A percentile compares a stretch with the other conserved stretches of the same genome.
These are phyloP conservation scores for Macroventuria anomochaeta DNA, from an alignment of 2,329 filamentous ascomycete species.

Conservation along the genomic window DNA sequence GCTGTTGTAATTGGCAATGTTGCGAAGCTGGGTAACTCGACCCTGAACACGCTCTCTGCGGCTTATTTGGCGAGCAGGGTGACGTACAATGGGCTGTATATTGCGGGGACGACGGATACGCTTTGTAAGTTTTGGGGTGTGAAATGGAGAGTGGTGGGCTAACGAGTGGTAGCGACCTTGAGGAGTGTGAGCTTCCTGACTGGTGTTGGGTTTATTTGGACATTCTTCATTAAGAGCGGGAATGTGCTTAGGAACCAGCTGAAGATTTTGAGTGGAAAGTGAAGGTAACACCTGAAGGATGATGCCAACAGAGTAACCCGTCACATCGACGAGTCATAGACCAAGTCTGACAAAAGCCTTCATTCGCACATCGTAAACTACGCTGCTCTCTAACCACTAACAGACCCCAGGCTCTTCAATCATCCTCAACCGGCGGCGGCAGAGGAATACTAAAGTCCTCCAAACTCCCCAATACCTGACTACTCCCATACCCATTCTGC, in stretches of 20 bases:
- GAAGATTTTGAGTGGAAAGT: neutral
- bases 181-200: conserved; percentile 1
- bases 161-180: neutral
- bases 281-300: too few relatives aligned
- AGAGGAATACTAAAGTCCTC: conserved; percentile 46
- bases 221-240: conserved; percentile 10
- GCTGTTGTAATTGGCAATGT: conserved; percentile 9
- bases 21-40: conserved; percentile 4
- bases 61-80: conserved; percentile 1
- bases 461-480: conserved; percentile 30
- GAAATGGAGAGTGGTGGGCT: neutral
- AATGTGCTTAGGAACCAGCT: conserved; percentile 2
- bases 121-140: neutral
- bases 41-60: conserved; percentile 1
- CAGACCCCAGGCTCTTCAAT: neutral
- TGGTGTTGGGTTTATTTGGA: conserved; percentile 4
- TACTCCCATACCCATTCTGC: conserved; percentile 19
- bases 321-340: too few relatives aligned
- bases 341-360: too few relatives aligned
- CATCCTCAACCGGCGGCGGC: conserved; percentile 31
- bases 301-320: too few relatives aligned
- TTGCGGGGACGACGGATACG: conserved; percentile 1
- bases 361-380: neutral
- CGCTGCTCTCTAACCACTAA: neutral
- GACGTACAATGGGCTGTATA: neutral